phyloP scores from a whole-genome alignment of 2,329 filamentous ascomycete species.

The Aschersonia sp. region DNA sequence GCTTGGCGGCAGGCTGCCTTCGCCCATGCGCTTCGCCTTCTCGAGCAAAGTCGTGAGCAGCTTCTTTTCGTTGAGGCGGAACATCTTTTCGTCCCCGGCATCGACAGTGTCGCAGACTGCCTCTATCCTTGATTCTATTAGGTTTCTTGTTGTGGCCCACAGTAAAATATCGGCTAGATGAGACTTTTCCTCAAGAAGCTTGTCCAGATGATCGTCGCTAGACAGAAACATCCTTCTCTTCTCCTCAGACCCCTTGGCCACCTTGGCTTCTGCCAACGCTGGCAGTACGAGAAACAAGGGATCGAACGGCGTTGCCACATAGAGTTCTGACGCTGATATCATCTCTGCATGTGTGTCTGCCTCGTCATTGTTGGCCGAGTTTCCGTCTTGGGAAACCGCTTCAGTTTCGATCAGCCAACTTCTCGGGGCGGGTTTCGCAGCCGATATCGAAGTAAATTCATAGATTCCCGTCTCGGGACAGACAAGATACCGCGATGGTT shows the following conservation, averaged over 20 bases:
- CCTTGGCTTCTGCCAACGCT: conserved; percentile 37
- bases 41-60: conserved; percentile 47
- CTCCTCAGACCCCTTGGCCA: conserved; percentile 25
- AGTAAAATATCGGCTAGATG: conserved; percentile 45
- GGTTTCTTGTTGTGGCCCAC: conserved; percentile 27
- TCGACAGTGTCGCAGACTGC: conserved; percentile 70
- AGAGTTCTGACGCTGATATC: conserved; percentile 57
- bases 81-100: conserved; percentile 75
- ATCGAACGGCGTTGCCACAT: conserved; percentile 73
- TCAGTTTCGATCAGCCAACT: conserved; percentile 45
- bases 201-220: conserved; percentile 58
- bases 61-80: conserved; percentile 60
- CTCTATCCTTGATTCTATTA: conserved; percentile 51
- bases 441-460: conserved; percentile 46
- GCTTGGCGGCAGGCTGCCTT: conserved; percentile 53
- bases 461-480: conserved; percentile 48
- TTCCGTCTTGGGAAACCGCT: conserved; percentile 7
- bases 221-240: conserved; percentile 51
- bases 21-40: conserved; percentile 60
- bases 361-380: conserved; percentile 6
- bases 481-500: conserved; percentile 43
- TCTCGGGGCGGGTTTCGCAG: conserved; percentile 36
- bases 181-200: conserved; percentile 35
- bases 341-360: conserved; percentile 18
- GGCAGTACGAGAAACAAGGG: conserved; percentile 73